Evolutionary conservation across 805 yeast species (phyloP).

Genomic region (Lachancea lanzarotensis): DNA sequence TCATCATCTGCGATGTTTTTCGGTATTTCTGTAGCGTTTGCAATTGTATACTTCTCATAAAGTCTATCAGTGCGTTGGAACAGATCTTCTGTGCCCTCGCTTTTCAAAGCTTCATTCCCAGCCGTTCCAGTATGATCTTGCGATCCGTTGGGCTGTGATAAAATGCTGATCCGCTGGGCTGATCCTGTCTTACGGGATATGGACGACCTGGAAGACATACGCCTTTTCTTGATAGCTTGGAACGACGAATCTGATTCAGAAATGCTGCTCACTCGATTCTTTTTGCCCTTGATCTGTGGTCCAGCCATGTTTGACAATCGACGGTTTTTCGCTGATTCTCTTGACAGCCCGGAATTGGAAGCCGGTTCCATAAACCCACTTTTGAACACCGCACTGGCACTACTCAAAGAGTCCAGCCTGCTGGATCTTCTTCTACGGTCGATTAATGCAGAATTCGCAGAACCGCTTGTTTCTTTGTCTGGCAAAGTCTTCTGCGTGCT

Average conservation of each 20-base stretch:
- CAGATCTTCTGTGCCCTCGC: conserved; percentile 14
- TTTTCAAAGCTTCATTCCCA: conserved; percentile 13
- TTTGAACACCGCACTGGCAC: conserved; percentile 31
- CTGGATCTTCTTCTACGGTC: conserved; percentile 22
- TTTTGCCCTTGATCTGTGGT: conserved; percentile 7
- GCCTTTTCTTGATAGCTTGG: conserved; percentile 26
- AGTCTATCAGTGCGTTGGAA: conserved; percentile 21
- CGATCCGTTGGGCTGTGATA: conserved; percentile 21
- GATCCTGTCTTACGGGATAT: conserved; percentile 24
- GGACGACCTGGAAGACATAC: conserved; percentile 24
- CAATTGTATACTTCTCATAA: conserved; percentile 33
- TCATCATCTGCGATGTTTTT: conserved; percentile 35
- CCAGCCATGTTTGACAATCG: conserved; percentile 24
- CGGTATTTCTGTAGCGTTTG: conserved; percentile 33
- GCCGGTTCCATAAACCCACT: conserved; percentile 13
- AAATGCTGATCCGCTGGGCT: conserved; percentile 31
- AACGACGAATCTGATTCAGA: conserved; percentile 26
- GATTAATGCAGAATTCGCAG: conserved; percentile 23
- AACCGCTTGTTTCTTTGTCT: conserved; percentile 9
- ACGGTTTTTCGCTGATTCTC: conserved; percentile 9
- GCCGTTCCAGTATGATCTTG: conserved; percentile 17
- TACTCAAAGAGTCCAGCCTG: conserved; percentile 37
- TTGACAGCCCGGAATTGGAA: conserved; percentile 2
- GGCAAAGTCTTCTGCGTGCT: conserved; percentile 11
- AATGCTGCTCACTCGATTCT: conserved; percentile 18